Conservation (phyloP, 2,329 filamentous ascomycete species). For the Aschersonia sp. region DNA sequence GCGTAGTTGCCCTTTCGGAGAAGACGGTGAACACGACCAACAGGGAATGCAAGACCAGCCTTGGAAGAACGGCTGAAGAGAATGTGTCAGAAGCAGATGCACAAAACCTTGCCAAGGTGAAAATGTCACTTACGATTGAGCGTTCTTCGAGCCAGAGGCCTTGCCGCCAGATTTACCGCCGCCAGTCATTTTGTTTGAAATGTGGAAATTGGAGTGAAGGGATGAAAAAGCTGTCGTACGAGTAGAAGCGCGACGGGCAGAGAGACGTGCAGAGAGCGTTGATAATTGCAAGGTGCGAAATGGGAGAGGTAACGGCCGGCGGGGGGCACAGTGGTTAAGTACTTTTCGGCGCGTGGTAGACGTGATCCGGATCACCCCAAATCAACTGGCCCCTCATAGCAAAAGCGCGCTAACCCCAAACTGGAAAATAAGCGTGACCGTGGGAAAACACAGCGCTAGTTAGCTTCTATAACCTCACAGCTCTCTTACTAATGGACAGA, state of each 20-base stretch:
- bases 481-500: neutral
- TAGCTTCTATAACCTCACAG: neutral
- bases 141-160: constrained; percentile 97
- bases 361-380: constrained; percentile 35
- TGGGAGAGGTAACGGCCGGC: constrained; percentile 20
- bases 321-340: constrained; percentile 39
- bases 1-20: constrained; percentile 99
- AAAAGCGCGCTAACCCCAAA: constrained; percentile 14
- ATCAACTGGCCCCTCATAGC: neutral
- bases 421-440: constrained; percentile 14
- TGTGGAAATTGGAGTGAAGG: constrained; percentile 3
- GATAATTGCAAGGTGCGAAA: constrained; percentile 19
- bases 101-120: neutral
- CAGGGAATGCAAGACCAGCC: constrained; percentile 96
- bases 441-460: neutral
- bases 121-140: constrained; percentile 73
- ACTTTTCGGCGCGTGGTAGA: constrained; percentile 34
- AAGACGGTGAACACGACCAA: constrained; percentile 98
- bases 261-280: constrained; percentile 19
- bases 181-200: constrained; percentile 86
- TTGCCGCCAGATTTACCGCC: constrained; percentile 99
- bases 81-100: neutral
- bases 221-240: neutral
- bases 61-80: constrained; percentile 79
- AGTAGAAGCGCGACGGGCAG: neutral